Base-by-base conservation (phyloP, 495 filamentous ascomycete genomes). In the Recurvomyces mirabilis region DNA sequence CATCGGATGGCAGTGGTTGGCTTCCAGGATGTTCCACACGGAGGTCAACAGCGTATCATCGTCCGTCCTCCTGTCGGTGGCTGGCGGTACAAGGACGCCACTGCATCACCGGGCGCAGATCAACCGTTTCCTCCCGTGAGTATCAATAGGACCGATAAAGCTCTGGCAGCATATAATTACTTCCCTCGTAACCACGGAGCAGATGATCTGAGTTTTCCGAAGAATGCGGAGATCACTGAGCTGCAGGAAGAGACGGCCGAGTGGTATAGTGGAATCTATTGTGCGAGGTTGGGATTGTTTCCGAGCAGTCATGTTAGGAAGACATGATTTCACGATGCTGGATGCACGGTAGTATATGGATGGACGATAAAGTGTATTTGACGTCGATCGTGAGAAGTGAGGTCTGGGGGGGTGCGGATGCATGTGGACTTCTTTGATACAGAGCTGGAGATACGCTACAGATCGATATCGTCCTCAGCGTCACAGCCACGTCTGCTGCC, bases 1-100 rank as follows among this genome's bases (percentile, higher is more conserved):
- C 87, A 94, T 56, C 74, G 87, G 6, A 91, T 94, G 83, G 75
- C 79, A 0, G 64, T 91, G n/a, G 64, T 87, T 4, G 78, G 74
- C 1, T 93, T 83, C 54, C 65, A 78, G 43, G 79, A 86, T 45
- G 62, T 67, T 17, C 22, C 7, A 6, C 9, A 30, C 11, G 52
- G 38, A 10, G 68, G 63, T 1, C 81, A 80, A 49, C 58, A 72
- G 38, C 63, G 79, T 3, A 54, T 74, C 15, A 68, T 79, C 2
- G 65, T 79, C 6, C 61, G 67, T n/a, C 82, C 85, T 28, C 55
- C 82, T 0, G 82, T 93, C 1, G 87, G 87, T 3, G 87, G 87
- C 0, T 64, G 68, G 39, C 68, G 70, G 7, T 57, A 87, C 7
- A 66, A 70, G 39, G 68, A 80, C 4, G 30, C 23, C 17, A 34